phyloP scores from a whole-genome alignment of 2,329 filamentous ascomycete species.

The Fusarium sp. region DNA sequence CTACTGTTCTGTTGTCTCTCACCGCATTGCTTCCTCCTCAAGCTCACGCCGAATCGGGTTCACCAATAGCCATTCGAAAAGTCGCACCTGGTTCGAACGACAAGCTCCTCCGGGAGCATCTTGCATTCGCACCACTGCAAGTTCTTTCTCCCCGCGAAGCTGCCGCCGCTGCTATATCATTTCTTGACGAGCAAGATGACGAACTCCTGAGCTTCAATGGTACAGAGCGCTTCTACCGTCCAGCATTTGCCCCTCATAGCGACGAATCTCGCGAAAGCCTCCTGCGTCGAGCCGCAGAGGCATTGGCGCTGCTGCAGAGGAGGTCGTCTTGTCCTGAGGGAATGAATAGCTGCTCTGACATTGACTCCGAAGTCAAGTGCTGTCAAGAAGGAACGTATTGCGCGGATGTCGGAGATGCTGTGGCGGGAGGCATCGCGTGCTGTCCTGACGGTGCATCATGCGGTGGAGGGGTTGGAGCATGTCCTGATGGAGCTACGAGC shows the following conservation, averaged over 20 bases:
- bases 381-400: constrained; percentile 76
- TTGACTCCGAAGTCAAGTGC: constrained; percentile 78
- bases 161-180: constrained; percentile 49
- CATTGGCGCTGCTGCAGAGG: constrained; percentile 62
- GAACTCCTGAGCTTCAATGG: constrained; percentile 30
- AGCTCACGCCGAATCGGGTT: constrained; percentile 50
- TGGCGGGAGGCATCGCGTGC: constrained; percentile 78
- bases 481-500: constrained; percentile 70
- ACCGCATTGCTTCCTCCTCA: constrained; percentile 59
- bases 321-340: constrained; percentile 76
- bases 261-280: constrained; percentile 46
- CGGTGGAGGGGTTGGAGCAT: constrained; percentile 71
- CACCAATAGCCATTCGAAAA: constrained; percentile 76
- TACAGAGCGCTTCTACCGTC: constrained; percentile 54
- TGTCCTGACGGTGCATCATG: constrained; percentile 76
- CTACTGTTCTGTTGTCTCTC: constrained; percentile 58
- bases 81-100: constrained; percentile 77
- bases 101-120: constrained; percentile 80
- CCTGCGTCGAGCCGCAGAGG: constrained; percentile 60
- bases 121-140: constrained; percentile 58
- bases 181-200: constrained; percentile 47
- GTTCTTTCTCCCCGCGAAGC: constrained; percentile 47
- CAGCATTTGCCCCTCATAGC: constrained; percentile 65
- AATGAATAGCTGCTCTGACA: constrained; percentile 72
- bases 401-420: constrained; percentile 71